phyloP scores from a whole-genome alignment of 2,329 filamentous ascomycete species.

The Aaosphaeria arxii region DNA sequence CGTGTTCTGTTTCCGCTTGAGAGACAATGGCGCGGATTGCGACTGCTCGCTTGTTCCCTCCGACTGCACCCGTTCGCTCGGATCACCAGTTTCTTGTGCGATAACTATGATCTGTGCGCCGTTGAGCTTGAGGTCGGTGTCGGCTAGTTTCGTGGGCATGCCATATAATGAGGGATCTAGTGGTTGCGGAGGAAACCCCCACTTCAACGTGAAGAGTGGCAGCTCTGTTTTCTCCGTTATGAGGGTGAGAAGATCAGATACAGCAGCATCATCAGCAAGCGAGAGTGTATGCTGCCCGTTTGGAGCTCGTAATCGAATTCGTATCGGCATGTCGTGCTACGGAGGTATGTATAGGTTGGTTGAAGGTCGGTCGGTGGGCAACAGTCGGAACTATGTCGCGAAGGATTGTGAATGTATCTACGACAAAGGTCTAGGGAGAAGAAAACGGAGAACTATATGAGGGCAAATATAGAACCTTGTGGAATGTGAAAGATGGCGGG shows the following conservation, averaged over 20 bases:
- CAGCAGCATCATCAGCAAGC: slow-evolving; percentile 65
- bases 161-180: slow-evolving; percentile 60
- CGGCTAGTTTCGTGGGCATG: slow-evolving; percentile 47
- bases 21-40: slow-evolving; percentile 34
- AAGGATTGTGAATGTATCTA: no score
- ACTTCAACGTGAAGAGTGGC: slow-evolving; percentile 70
- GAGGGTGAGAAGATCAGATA: slow-evolving; percentile 58
- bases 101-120: slow-evolving; percentile 68
- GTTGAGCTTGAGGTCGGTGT: slow-evolving; percentile 61
- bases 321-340: slow-evolving; percentile 51
- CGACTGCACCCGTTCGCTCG: slow-evolving; percentile 14
- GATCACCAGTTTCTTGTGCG: slow-evolving; percentile 40
- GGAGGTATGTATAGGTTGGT: background rate
- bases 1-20: slow-evolving; percentile 43
- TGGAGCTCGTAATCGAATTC: slow-evolving; percentile 72
- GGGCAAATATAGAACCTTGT: no score
- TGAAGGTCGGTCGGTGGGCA: no score
- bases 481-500: no score
- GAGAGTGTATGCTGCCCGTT: slow-evolving; percentile 68
- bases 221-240: slow-evolving; percentile 66
- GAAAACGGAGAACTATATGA: no score
- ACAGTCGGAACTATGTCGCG: no score
- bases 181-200: slow-evolving; percentile 75
- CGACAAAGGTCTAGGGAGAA: no score
- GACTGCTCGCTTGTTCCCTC: slow-evolving; percentile 13